phyloP scores from a whole-genome alignment of 768 basidiomycete species.

The Russula griseocarnosa region DNA sequence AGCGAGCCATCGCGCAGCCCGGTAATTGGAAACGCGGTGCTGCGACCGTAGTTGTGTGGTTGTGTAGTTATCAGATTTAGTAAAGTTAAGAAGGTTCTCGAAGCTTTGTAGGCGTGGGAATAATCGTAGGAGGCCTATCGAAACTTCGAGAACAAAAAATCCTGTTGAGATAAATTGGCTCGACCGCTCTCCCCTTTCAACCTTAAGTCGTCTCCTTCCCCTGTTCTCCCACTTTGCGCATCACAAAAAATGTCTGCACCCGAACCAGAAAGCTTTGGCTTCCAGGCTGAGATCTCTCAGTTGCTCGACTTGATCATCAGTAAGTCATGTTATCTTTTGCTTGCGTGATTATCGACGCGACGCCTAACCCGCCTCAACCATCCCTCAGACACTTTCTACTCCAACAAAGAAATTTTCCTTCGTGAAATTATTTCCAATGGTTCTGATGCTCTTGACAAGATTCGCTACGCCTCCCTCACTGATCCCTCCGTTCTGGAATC shows the following conservation, averaged over 20 bases:
- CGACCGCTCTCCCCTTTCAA: conserved; percentile 24
- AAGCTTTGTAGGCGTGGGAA: conserved; percentile 28
- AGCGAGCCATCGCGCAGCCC: conserved; percentile 48
- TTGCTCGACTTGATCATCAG: conserved; percentile 98
- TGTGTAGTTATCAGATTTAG: not conserved
- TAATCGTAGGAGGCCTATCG: conserved; percentile 32
- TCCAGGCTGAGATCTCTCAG: conserved; percentile 99
- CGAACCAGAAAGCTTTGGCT: conserved; percentile 78
- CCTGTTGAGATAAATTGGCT: conserved; percentile 37
- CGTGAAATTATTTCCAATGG: conserved; percentile 96
- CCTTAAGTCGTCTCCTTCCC: conserved; percentile 19
- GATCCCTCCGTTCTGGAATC: conserved; percentile 86
- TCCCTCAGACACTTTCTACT: conserved; percentile 94
- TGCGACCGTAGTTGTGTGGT: conserved; percentile 2
- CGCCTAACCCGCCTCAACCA: conserved; percentile 23
- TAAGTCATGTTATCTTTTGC: conserved; percentile 40
- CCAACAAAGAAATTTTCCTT: conserved; percentile 99
- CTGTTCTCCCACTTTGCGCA: conserved; percentile 24
- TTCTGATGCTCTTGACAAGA: conserved; percentile 99
- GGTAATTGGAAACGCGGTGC: conserved; percentile 16
- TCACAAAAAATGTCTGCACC: conserved; percentile 58
- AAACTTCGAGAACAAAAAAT: conserved; percentile 45
- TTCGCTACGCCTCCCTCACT: conserved; percentile 94
- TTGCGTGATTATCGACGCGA: not conserved
- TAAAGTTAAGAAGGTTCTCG: conserved; percentile 34